These are phyloP conservation scores for Podila horticola DNA, from an alignment of 192 early-diverging fungal species.

Conservation along the genomic window DNA sequence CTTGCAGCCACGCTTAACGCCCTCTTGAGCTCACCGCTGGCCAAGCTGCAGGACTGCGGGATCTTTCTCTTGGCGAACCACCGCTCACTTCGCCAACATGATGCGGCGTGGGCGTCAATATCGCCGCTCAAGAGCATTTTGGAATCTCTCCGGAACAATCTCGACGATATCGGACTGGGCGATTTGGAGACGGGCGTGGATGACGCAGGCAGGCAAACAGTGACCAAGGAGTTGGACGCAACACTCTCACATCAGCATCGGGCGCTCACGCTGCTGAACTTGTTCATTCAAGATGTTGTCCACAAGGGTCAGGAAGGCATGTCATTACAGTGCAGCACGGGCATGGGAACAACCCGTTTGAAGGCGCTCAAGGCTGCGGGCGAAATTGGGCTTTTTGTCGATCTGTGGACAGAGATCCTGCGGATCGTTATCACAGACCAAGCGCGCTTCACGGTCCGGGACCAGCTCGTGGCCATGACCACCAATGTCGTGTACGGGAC, in stretches of 20 bases:
- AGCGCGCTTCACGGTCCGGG: background rate
- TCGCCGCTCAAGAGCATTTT: slow-evolving; percentile 5
- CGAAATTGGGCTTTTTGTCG: background rate
- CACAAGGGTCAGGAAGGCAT: background rate
- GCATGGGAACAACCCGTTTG: background rate
- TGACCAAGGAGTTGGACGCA: slow-evolving; percentile 5
- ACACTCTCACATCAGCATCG: slow-evolving; percentile 6
- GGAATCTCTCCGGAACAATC: slow-evolving; percentile 8
- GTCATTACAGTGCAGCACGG: background rate
- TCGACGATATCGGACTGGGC: background rate
- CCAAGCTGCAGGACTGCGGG: slow-evolving; percentile 41
- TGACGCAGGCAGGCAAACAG: background rate
- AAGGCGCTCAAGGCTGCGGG: background rate
- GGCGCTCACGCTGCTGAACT: slow-evolving; percentile 18
- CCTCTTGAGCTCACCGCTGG: slow-evolving; percentile 16
- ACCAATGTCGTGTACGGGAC: slow-evolving; percentile 29
- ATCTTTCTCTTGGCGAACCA: slow-evolving; percentile 27
- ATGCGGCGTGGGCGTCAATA: slow-evolving; percentile 9
- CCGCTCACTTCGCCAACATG: slow-evolving; percentile 4
- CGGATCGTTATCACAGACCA: slow-evolving; percentile 6
- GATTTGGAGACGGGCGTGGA: background rate
- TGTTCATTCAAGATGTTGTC: slow-evolving; percentile 16
- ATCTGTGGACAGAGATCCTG: slow-evolving; percentile 25
- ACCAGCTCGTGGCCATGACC: slow-evolving; percentile 8
- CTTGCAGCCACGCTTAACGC: background rate